Evolutionary conservation across 2,329 filamentous ascomycete species (phyloP).

Genomic region (Botryotinia narcissicola): DNA sequence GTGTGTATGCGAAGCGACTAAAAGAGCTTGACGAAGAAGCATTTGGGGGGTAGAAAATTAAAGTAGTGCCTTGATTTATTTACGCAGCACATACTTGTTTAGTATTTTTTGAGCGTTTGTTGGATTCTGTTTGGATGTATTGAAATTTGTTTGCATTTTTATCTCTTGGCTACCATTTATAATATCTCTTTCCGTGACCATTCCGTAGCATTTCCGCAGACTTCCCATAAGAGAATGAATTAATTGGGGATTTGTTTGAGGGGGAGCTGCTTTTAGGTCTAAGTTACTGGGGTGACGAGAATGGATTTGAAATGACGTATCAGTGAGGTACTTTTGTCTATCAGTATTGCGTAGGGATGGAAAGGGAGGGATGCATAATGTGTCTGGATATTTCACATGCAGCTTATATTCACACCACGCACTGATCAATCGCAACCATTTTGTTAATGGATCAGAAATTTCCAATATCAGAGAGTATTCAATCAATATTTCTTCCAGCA

Average conservation of each 20-base stretch:
- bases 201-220: neutral
- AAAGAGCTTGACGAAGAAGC: neutral
- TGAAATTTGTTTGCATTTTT: neutral
- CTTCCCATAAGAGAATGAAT: neutral
- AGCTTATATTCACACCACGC: neutral
- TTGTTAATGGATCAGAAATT: neutral
- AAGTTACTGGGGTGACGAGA: neutral
- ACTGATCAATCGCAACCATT: neutral
- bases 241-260: neutral
- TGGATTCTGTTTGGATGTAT: neutral
- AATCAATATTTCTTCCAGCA: neutral
- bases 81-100: neutral
- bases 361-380: neutral
- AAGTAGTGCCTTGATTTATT: neutral
- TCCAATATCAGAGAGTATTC: neutral
- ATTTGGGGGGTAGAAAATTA: neutral
- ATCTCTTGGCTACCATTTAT: neutral
- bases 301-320: neutral
- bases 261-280: neutral
- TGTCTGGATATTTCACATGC: neutral
- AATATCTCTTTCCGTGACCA: neutral
- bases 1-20: neutral
- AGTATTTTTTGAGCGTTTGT: neutral
- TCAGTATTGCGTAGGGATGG: neutral
- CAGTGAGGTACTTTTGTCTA: neutral